Conservation (phyloP, 148 eudicot species). For the Camellia granthamiana region DNA sequence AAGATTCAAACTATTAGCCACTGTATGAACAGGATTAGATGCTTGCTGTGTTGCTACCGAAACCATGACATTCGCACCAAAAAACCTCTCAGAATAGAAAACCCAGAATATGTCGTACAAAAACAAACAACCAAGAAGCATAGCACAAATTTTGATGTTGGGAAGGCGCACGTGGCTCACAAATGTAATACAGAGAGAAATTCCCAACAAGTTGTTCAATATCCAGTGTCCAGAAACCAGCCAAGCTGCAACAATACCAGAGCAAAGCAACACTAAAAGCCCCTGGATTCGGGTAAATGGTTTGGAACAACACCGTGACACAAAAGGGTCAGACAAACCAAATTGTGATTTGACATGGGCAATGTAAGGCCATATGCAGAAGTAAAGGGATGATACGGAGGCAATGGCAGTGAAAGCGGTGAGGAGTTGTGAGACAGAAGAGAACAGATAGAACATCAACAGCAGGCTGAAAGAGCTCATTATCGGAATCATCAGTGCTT, state of each 20-base stretch:
- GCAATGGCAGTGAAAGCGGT: constrained; percentile 88
- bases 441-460: constrained; percentile 92
- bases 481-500: constrained; percentile 94
- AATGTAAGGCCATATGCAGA: constrained; percentile 69
- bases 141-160: constrained; percentile 89
- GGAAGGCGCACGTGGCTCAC: constrained; percentile 98
- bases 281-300: constrained; percentile 70
- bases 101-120: constrained; percentile 97
- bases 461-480: constrained; percentile 95
- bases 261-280: constrained; percentile 62
- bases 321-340: constrained; percentile 72
- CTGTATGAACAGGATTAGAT: constrained; percentile 94
- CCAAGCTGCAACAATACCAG: constrained; percentile 69
- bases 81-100: constrained; percentile 90
- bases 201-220: constrained; percentile 88
- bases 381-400: constrained; percentile 73
- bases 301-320: constrained; percentile 85
- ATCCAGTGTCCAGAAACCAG: constrained; percentile 94
- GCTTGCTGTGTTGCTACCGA: constrained; percentile 99
- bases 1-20: constrained; percentile 88
- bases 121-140: constrained; percentile 84
- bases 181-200: constrained; percentile 90
- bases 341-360: constrained; percentile 55
- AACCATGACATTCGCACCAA: constrained; percentile 98
- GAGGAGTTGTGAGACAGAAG: constrained; percentile 92